Percentiles rank a stretch among this genome's conserved stretches.
phyloP scores from a whole-genome alignment of 306 rosid genomes.

The Vigna mungo region DNA sequence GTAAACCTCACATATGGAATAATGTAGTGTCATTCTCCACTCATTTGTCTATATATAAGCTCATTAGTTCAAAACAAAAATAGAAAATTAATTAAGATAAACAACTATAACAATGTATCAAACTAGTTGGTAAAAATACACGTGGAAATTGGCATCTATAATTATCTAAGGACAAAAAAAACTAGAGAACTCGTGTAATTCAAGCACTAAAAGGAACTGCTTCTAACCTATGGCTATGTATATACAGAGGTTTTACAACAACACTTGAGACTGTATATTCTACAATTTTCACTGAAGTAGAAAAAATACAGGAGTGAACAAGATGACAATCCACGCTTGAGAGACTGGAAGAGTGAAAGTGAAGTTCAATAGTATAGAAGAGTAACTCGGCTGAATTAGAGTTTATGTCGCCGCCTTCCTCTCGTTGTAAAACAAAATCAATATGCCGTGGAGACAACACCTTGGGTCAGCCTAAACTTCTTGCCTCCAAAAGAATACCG shows the following conservation, averaged over 20 bases:
- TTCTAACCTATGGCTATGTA: slow-evolving; percentile 65
- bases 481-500: slow-evolving; percentile 90
- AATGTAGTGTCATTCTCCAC: neutral
- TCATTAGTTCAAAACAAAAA: slow-evolving; percentile 22
- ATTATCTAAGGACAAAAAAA: neutral
- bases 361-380: slow-evolving; percentile 50
- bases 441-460: slow-evolving; percentile 68
- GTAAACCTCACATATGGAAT: neutral
- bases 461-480: slow-evolving; percentile 50
- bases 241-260: slow-evolving; percentile 69
- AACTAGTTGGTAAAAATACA: slow-evolving; percentile 18
- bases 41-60: neutral
- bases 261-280: slow-evolving; percentile 49
- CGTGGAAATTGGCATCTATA: slow-evolving; percentile 32
- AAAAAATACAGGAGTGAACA: slow-evolving; percentile 50
- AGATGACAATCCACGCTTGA: slow-evolving; percentile 54
- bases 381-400: slow-evolving; percentile 56
- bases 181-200: slow-evolving; percentile 33
- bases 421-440: slow-evolving; percentile 60
- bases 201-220: slow-evolving; percentile 62
- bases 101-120: neutral
- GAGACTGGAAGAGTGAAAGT: slow-evolving; percentile 46
- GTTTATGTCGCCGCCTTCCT: slow-evolving; percentile 58
- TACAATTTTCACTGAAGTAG: slow-evolving; percentile 60
- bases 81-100: slow-evolving; percentile 9